These are phyloP conservation scores for Piper betle DNA, from an alignment of 164 flowering plant genomes.

Conservation along the genomic window DNA sequence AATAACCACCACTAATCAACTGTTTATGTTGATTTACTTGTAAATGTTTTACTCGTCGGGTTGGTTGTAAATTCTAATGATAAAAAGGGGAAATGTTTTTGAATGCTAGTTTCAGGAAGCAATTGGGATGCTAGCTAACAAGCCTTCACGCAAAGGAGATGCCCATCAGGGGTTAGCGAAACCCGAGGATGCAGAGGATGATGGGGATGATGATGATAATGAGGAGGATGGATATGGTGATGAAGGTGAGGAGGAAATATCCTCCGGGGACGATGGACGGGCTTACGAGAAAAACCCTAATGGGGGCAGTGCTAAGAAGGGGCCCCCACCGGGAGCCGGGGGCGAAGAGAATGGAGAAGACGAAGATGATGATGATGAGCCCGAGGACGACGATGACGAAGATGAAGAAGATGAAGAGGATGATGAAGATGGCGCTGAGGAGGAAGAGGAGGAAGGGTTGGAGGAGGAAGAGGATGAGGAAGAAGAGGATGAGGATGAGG, in stretches of 20 bases:
- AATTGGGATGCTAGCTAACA: background rate
- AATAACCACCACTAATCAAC: too few species aligned
- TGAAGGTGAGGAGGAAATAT: constrained; percentile 18
- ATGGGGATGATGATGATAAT: constrained; percentile 11
- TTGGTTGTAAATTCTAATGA: background rate
- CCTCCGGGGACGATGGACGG: constrained; percentile 20
- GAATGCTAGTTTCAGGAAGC: background rate
- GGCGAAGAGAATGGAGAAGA: constrained; percentile 10
- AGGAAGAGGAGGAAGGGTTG: constrained; percentile 14
- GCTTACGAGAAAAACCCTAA: constrained; percentile 12
- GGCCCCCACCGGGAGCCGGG: constrained; percentile 13
- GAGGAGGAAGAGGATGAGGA: constrained; percentile 4
- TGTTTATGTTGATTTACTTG: too few species aligned
- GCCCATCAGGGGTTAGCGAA: constrained; percentile 1
- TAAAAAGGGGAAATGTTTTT: background rate
- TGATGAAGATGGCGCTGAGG: constrained; percentile 3
- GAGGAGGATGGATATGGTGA: constrained; percentile 25
- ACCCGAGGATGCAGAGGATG: constrained; percentile 20
- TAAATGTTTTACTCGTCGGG: too few species aligned
- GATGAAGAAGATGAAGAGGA: constrained; percentile 6
- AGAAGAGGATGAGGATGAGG: constrained; percentile 1
- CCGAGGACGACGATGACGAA: background rate
- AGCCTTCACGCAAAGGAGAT: background rate
- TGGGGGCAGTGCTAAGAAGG: constrained; percentile 15
- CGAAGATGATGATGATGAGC: background rate